Evolutionary conservation across 495 filamentous ascomycete genomes (phyloP), one percentile per base, ranked within the genome.

Genomic region (Penicillium crystallinum): DNA sequence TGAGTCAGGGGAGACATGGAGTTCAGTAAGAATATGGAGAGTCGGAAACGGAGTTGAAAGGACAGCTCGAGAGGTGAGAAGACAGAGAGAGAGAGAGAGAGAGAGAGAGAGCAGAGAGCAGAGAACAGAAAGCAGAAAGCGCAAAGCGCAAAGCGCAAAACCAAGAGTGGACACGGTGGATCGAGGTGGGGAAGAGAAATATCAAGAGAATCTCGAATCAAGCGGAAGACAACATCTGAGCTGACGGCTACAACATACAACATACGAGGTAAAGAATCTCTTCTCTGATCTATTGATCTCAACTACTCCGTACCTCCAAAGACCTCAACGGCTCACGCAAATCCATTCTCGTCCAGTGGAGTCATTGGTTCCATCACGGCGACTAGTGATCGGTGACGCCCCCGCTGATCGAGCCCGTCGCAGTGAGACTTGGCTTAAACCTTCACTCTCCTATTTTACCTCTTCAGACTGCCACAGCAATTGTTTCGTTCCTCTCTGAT

Each of bases 371-470:
- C 57, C 55, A 46, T 51, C 49, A 40, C 38, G 36, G 43, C 36
- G 42, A 64, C 62, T 62, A 62, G 50, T 57, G 58, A 65, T 62
- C 59, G 56, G 56, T 65, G 56, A 59, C 62, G 62, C 62, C 62
- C 40, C 62, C 61, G 55, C 61, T 38, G 55, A 62, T 59, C 58
- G 55, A 64, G 61, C 59, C 62, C 49, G 48, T 50, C 56, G 41
- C 30, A 53, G 15, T 30, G 49, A 19, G 45, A 53, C 37, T 57
- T 41, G 38, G 55, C 55, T 53, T n/a, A 50, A 57, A 57, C 55
- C 54, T 53, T 42, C 37, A 19, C 1, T 42, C 11, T n/a, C n/a
- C n/a, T n/a, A n/a, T n/a, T n/a, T n/a, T n/a, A n/a, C 23, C 23
- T 7, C 23, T 27, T 27, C 23, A 27, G 23, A 27, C 23, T 27